Evolutionary conservation across 23 red algal species (phyloP), one percentile per base, ranked within the genome.

Genomic region (Chondrus crispus): DNA sequence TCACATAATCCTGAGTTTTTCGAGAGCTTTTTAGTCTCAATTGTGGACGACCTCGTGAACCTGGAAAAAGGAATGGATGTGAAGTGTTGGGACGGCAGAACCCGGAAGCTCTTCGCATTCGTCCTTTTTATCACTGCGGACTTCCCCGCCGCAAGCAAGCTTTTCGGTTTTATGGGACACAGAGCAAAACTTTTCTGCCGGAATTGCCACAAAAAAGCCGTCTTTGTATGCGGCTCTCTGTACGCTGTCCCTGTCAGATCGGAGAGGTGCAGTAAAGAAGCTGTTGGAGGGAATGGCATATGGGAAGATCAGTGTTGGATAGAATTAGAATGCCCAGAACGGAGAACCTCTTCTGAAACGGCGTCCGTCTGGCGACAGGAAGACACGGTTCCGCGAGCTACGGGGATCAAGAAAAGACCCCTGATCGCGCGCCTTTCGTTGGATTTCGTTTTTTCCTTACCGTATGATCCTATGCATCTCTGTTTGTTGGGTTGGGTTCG

Each of bases 401-500:
- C 72, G 2, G 72, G 42, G 2, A 48, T 78, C 39, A 78, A 78
- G 24, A 46, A 48, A 26, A 13, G 5, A 13, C 42, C 72, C 48
- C 3, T 49, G 22, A 5, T 48, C 9, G 33, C 4, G 33, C 48
- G 33, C 8, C 32, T 78, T 16, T 12, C 72, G 3, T 5, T 78
- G 8, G 72, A 78, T 12, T 41, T 48, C 53, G 37, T 78, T 11
- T 51, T 33, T 11, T 44, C 44, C 33, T 47, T 48, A 16, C 72
- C 72, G 38, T 78, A 44, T 78, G 42, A 78, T 78, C 72, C 72
- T 3, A 78, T 78, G 72, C 72, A 78, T 22, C 24, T 49, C 16
- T 78, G 72, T 43, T 4, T 78, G 13, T 22, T 49, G 12, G 72
- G 72, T 26, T 78, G 72, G 37, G 72, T 78, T 5, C 48, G 33